Base-by-base conservation (phyloP, 768 basidiomycete species). In the Boletus subcaerulescens region DNA sequence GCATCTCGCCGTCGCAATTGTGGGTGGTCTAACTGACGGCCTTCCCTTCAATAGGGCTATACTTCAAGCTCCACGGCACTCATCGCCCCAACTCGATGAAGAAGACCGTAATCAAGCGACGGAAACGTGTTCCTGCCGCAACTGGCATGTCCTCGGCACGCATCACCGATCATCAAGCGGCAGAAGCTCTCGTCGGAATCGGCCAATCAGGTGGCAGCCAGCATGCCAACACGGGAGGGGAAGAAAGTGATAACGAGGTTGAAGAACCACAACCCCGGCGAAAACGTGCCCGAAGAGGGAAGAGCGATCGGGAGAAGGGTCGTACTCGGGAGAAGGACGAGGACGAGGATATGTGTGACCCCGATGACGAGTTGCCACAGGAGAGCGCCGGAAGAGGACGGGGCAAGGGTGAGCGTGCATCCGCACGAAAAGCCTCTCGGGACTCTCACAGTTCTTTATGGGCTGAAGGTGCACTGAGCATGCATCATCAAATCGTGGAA, bases 31-130 rank as follows among this genome's bases (percentile, higher is more conserved):
- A 33, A 31, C 62, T 65, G 56, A 70, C 49, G 38, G 11, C 43
- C 50, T 53, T 58, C 48, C 40, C 56, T 61, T 60, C 55, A 49
- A 50, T 66, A 98, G 96, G 96, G 52, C 82, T 99, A 10, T 99
- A 98, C 76, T 97, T 93, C 80, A 98, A 99, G 74, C 81, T 99
- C 13, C 97, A 99, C 76, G 93, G 94, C 45, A 92, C 91, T 3
- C 94, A 98, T 65, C 85, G 97, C 36, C 97, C 97, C 38, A 95
- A 94, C 60, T 92, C 93, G 58, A 96, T 99, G 94, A 98, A 97
- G 75, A 98, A 98, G 78, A 90, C 92, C 5, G 93, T 97, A 62
- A 99, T 99, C 81, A 99, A 99, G 76, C 84, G 97, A 33, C 80
- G 97, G 60, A 98, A 98, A 74, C 87, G 97, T 61, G 95, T 99